These are phyloP conservation scores for Lecanicillium sp. DNA, from an alignment of 2,329 filamentous ascomycete genomes.

Conservation along the genomic window DNA sequence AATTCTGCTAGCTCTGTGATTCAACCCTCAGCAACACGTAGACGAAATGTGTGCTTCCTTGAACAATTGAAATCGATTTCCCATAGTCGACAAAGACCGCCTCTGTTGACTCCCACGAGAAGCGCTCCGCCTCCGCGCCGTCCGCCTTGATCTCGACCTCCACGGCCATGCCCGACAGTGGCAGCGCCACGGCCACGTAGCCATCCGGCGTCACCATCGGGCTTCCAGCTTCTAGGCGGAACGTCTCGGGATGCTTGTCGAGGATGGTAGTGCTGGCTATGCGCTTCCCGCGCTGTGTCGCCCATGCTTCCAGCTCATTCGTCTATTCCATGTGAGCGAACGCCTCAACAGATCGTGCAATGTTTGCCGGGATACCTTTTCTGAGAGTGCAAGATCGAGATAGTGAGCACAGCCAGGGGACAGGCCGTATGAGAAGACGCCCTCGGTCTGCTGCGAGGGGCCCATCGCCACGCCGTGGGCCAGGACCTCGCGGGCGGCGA, in stretches of 20 bases:
- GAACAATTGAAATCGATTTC: background rate
- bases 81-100: background rate
- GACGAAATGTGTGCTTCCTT: conserved; percentile 4
- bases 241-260: conserved; percentile 8
- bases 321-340: background rate
- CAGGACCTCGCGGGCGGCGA: conserved; percentile 4
- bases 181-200: conserved; percentile 6
- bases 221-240: background rate
- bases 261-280: conserved; percentile 10
- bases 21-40: background rate
- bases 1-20: background rate
- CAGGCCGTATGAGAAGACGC: background rate
- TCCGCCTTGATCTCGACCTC: background rate
- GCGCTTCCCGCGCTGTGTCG: background rate
- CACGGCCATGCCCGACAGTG: background rate
- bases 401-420: conserved; percentile 2
- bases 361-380: background rate
- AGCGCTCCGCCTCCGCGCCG: background rate
- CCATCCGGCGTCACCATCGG: background rate
- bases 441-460: conserved; percentile 1
- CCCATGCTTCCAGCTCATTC: background rate
- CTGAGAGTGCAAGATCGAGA: conserved; percentile 7
- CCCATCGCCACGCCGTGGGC: background rate
- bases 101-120: background rate
- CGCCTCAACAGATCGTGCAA: background rate